Evolutionary conservation across 768 basidiomycete genomes (phyloP).

Genomic region (Auricularia auricula-judae): DNA sequence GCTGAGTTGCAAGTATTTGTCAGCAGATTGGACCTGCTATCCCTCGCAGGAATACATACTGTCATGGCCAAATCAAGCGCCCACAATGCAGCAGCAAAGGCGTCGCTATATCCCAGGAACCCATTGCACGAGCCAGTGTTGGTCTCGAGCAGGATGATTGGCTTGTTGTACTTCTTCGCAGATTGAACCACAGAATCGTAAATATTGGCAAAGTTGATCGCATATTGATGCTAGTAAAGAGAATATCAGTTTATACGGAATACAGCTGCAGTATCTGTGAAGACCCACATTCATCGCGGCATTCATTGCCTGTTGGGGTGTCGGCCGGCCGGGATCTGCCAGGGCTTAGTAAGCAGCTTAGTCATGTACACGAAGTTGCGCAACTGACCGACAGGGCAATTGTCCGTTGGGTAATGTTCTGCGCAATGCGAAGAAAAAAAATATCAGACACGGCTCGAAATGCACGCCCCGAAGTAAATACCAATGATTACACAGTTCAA

Average conservation of each 20-base stretch:
- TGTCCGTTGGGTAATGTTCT: not conserved
- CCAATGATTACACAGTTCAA: not conserved
- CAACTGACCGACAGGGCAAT: not conserved
- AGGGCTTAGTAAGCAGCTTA: no score
- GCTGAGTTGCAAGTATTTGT: conserved; percentile 19
- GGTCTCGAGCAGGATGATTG: conserved; percentile 58
- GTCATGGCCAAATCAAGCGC: conserved; percentile 49
- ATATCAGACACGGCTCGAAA: no score
- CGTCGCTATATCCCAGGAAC: conserved; percentile 43
- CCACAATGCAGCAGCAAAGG: conserved; percentile 53
- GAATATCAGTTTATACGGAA: no score
- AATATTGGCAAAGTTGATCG: not conserved
- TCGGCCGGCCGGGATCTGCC: no score
- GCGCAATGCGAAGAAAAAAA: not conserved
- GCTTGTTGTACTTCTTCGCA: conserved; percentile 21
- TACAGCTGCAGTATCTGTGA: not conserved
- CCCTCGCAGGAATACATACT: conserved; percentile 24
- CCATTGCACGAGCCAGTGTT: conserved; percentile 46
- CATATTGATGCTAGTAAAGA: not conserved
- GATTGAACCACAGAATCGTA: not conserved
- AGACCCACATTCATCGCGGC: no score
- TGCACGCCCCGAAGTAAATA: not conserved
- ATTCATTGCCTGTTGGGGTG: no score
- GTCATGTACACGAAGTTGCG: not conserved
- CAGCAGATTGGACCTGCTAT: conserved; percentile 34